Percentiles rank a stretch among this genome's conserved stretches.
phyloP scores from a whole-genome alignment of 306 rosid genomes.

The Cucumis melo region DNA sequence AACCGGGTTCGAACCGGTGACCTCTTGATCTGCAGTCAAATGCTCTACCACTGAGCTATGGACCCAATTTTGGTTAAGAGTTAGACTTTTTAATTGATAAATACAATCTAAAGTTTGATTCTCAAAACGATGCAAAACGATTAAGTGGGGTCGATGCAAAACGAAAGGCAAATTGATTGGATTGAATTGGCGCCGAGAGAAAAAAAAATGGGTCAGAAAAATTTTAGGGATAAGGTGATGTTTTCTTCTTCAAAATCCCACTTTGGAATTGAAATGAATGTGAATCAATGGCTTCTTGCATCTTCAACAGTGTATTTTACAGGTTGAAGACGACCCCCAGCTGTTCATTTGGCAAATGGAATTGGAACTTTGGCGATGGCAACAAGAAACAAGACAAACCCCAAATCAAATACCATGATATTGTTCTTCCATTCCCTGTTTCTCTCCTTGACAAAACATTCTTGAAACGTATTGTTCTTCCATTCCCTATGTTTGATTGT shows the following conservation, averaged over 20 bases:
- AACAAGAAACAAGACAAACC: slow-evolving; percentile 28
- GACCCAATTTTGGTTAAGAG: background rate
- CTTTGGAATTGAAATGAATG: background rate
- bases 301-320: slow-evolving; percentile 24
- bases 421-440: slow-evolving; percentile 62
- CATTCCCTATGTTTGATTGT: background rate
- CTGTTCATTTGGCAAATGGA: slow-evolving; percentile 59
- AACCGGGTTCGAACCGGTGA: slow-evolving; percentile 3
- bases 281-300: slow-evolving; percentile 39
- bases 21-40: slow-evolving; percentile 4
- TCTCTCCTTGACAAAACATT: slow-evolving; percentile 56
- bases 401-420: slow-evolving; percentile 48
- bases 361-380: slow-evolving; percentile 16
- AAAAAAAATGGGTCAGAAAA: background rate
- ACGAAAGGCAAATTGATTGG: background rate
- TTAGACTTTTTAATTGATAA: rapidly evolving
- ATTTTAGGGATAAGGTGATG: slow-evolving; percentile 17
- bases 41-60: slow-evolving; percentile 3
- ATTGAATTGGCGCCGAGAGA: background rate
- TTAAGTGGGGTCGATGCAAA: background rate
- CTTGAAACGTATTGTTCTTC: slow-evolving; percentile 32
- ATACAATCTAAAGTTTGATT: background rate
- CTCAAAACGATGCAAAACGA: background rate
- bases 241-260: background rate
- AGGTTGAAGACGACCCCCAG: slow-evolving; percentile 26